phyloP scores from a whole-genome alignment of 345 rosid species.

The Moricandia arvensis region DNA sequence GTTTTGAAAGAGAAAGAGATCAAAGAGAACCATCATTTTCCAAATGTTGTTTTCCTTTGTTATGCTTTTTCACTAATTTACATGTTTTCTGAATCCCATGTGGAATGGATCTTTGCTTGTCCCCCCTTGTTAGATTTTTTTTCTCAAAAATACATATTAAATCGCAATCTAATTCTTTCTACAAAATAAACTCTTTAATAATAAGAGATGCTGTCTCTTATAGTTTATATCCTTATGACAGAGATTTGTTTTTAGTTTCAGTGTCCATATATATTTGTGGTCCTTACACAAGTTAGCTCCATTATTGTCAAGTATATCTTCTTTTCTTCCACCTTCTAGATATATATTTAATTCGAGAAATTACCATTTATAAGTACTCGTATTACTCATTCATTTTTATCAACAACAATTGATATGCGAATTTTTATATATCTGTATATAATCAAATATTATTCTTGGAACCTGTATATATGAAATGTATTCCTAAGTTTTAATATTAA shows the following conservation, averaged over 20 bases:
- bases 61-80: constrained; percentile 36
- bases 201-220: constrained; percentile 28
- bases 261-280: constrained; percentile 31
- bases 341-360: not conserved
- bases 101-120: constrained; percentile 41
- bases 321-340: constrained; percentile 17
- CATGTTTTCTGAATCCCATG: constrained; percentile 42
- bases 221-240: constrained; percentile 36
- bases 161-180: constrained; percentile 7
- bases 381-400: not conserved
- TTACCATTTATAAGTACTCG: not conserved
- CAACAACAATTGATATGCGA: not conserved
- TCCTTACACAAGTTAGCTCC: constrained; percentile 40
- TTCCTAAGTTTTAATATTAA: too few species aligned
- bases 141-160: constrained; percentile 7
- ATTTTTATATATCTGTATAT: not conserved
- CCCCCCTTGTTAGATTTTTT: constrained; percentile 38
- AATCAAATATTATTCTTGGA: not conserved
- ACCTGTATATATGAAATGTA: not conserved
- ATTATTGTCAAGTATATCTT: constrained; percentile 35
- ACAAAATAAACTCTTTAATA: constrained; percentile 14
- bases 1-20: constrained; percentile 30
- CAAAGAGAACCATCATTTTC: constrained; percentile 43
- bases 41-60: constrained; percentile 40
- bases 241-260: constrained; percentile 26